Evolutionary conservation across 2,329 filamentous ascomycete species (phyloP), one percentile per base, ranked within the genome.

Genomic region (Zymoseptoria pseudotritici): DNA sequence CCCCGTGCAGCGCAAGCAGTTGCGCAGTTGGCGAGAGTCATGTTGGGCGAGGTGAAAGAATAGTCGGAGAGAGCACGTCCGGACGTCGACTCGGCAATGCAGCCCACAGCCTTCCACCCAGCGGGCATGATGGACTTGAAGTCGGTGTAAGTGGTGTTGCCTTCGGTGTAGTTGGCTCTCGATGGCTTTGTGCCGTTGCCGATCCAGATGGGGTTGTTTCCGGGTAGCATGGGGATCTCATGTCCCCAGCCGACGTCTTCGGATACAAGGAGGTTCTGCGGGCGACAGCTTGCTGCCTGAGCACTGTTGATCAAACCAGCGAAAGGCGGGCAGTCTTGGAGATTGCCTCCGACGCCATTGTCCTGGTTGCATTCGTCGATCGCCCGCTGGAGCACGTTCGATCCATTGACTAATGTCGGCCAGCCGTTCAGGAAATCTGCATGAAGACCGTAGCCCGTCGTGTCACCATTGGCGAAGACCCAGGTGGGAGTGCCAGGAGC

Each of bases 391-490:
- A 46, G 36, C 17, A 46, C 36, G 13, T 46, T 46, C 17, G 13
- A 17, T 4, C 36, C 36, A n/a, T 46, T 46, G 5, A 46, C 36
- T 17, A 46, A 46, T 46, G 36, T 46, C 36, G 36, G 36, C 75
- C 77, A 80, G 24, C 79, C 79, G 57, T 80, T 79, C 65, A 79
- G 71, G 63, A 82, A 82, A 58, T 82, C 81, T 21, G 78, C 80
- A 63, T 83, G 81, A 65, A 79, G 78, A 1, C 79, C 79, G 61
- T 78, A 81, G 5, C 81, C 80, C 26, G 77, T 80, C 11, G 73
- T 70, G 60, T 81, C 79, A 54, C 79, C 77, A 59, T 74, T 75
- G 1, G 77, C 70, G 60, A 78, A 78, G 51, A 79, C 73, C 62
- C 79, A 80, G 5, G 73, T 68, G 36, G 36, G 36, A 17, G 36